These are phyloP conservation scores for Cotoneaster glaucophyllus DNA, from an alignment of 306 rosid species.

Conservation along the genomic window DNA sequence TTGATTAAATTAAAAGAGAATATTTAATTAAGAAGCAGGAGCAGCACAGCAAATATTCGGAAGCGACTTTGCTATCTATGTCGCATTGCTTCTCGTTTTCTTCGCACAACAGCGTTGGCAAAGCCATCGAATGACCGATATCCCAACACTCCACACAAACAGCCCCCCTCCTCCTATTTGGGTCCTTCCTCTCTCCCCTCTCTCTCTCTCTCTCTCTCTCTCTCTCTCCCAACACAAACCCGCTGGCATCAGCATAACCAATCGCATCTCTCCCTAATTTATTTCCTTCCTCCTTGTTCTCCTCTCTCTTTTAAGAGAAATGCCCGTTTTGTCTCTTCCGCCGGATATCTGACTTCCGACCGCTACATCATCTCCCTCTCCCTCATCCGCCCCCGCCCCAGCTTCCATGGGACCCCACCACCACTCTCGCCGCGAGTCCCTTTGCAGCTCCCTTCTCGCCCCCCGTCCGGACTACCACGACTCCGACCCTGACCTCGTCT, in stretches of 20 bases:
- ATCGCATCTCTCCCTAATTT: constrained; percentile 5
- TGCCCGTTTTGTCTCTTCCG: constrained; percentile 25
- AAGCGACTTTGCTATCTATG: not conserved
- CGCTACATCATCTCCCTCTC: not conserved
- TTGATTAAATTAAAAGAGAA: too few species aligned
- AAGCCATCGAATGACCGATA: not conserved
- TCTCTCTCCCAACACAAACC: constrained; percentile 9
- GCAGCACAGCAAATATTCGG: not conserved
- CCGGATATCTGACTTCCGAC: constrained; percentile 22
- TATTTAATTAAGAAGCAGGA: too few species aligned
- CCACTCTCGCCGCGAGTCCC: constrained; percentile 65
- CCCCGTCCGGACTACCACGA: constrained; percentile 28
- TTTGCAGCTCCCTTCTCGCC: constrained; percentile 34
- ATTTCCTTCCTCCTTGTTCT: not conserved
- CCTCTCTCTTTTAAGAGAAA: constrained; percentile 29
- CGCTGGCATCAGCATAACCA: constrained; percentile 43
- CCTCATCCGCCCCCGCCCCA: constrained; percentile 12
- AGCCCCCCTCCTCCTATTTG: not conserved
- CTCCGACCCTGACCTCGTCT: constrained; percentile 28
- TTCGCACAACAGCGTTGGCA: constrained; percentile 20
- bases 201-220: not conserved
- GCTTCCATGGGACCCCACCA: constrained; percentile 55
- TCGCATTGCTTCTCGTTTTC: constrained; percentile 28
- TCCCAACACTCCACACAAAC: not conserved
- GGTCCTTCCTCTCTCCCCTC: not conserved